Percentiles rank a stretch among this genome's conserved stretches.
These are phyloP conservation scores for Trichopus zeylanicus DNA, from an alignment of 116 monocot genomes.

Conservation along the genomic window DNA sequence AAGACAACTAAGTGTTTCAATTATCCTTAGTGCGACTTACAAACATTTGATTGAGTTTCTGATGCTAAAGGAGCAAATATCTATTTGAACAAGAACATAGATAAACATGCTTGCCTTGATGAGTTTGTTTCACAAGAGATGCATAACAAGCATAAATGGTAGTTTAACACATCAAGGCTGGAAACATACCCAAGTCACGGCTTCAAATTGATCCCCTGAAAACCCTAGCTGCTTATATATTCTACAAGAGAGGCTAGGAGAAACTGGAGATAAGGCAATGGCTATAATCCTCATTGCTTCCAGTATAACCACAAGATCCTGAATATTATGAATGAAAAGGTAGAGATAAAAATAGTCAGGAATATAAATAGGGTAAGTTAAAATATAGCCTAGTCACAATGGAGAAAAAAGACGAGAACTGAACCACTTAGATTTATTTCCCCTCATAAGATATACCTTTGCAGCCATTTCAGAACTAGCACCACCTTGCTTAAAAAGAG, in stretches of 20 bases:
- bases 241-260: slow-evolving; percentile 63
- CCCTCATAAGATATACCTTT: slow-evolving; percentile 41
- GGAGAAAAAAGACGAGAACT: neutral
- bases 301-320: slow-evolving; percentile 94
- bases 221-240: slow-evolving; percentile 89
- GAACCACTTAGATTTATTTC: neutral
- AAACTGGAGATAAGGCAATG: slow-evolving; percentile 73
- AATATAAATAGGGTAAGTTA: neutral
- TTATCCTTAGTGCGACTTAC: too few species aligned
- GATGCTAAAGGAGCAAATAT: too few species aligned
- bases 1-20: too few species aligned
- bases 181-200: slow-evolving; percentile 62
- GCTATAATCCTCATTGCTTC: slow-evolving; percentile 92
- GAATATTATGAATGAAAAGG: neutral
- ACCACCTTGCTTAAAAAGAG: slow-evolving; percentile 83
- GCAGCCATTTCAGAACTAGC: slow-evolving; percentile 66
- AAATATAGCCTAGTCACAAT: neutral
- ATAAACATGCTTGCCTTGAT: too few species aligned
- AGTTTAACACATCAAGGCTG: neutral
- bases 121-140: too few species aligned
- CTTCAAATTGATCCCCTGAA: slow-evolving; percentile 65
- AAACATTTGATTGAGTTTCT: too few species aligned
- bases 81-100: too few species aligned
- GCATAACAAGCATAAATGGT: too few species aligned
- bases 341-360: neutral